Percentiles rank a stretch among this genome's conserved stretches.
These are phyloP conservation scores for Chlorella sp. DNA, from an alignment of 139 green algal genomes.

Conservation along the genomic window DNA sequence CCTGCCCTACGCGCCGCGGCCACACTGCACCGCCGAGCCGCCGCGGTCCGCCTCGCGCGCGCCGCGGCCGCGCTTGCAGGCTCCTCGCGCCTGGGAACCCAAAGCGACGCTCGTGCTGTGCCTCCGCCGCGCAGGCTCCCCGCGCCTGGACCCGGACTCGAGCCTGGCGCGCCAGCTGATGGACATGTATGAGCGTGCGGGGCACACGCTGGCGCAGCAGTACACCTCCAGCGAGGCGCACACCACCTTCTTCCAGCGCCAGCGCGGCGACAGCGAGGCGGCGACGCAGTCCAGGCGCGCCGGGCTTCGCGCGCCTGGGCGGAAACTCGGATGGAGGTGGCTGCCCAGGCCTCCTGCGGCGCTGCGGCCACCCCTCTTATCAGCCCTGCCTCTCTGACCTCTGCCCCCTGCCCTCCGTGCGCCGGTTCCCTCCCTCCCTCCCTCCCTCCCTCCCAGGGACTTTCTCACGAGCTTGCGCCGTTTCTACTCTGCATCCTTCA, in stretches of 20 bases:
- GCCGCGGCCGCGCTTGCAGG: too few relatives aligned
- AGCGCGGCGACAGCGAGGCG: slow-evolving; percentile 80
- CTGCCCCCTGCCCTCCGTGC: neutral
- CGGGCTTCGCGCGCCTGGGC: too few relatives aligned
- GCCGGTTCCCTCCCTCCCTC: neutral
- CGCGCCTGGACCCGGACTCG: slow-evolving; percentile 57
- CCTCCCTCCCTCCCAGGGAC: slow-evolving; percentile 40
- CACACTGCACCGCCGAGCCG: too few relatives aligned
- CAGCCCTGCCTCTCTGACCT: too few relatives aligned
- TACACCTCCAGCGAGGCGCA: slow-evolving; percentile 96
- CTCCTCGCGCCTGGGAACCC: too few relatives aligned
- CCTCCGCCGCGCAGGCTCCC: neutral
- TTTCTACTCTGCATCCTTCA: slow-evolving; percentile 90
- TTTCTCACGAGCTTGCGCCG: slow-evolving; percentile 71
- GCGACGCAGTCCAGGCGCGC: slow-evolving; percentile 28
- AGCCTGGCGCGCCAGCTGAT: slow-evolving; percentile 75
- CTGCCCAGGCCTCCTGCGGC: too few relatives aligned
- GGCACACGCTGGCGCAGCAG: slow-evolving; percentile 84
- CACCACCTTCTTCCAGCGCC: slow-evolving; percentile 81
- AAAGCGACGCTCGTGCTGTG: too few relatives aligned
- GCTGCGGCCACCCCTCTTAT: too few relatives aligned
- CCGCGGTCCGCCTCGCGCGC: too few relatives aligned
- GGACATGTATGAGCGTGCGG: slow-evolving; percentile 91
- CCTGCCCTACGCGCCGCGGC: too few relatives aligned
- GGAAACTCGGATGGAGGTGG: too few relatives aligned